These are phyloP conservation scores for Marchantia polymorpha DNA, from an alignment of 225 moss, liverwort and hornwort genomes.

Conservation along the genomic window DNA sequence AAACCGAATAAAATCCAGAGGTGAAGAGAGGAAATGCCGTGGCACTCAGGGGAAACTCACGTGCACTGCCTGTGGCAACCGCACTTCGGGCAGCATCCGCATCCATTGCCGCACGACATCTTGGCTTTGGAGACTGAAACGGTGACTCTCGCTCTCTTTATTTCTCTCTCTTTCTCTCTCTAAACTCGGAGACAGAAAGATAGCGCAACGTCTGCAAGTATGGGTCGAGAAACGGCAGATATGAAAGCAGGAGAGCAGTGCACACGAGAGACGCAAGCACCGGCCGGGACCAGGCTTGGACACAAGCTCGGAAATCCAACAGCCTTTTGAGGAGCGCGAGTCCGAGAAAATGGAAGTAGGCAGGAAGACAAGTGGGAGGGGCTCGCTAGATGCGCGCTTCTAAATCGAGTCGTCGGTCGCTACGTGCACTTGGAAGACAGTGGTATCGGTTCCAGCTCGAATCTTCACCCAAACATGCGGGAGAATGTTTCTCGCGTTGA, in stretches of 20 bases:
- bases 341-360: background rate
- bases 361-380: background rate
- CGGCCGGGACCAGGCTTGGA: background rate
- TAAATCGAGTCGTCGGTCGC: background rate
- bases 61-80: constrained; percentile 82
- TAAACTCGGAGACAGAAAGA: background rate
- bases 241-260: background rate
- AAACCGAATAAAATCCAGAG: background rate
- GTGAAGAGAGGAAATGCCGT: background rate
- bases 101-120: constrained; percentile 82
- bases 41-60: constrained; percentile 38
- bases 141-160: background rate
- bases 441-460: background rate
- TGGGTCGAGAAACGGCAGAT: background rate
- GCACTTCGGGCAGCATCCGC: constrained; percentile 84
- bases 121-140: constrained; percentile 8
- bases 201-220: background rate
- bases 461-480: constrained; percentile 12
- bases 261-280: background rate
- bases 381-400: constrained; percentile 5
- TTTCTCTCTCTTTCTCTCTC: background rate
- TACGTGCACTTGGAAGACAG: background rate
- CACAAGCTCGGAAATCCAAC: background rate
- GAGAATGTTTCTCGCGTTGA: constrained; percentile 4
- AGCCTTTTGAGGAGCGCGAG: background rate